phyloP scores from a whole-genome alignment of 2,329 filamentous ascomycete genomes.

The Elsinoe necatrix region DNA sequence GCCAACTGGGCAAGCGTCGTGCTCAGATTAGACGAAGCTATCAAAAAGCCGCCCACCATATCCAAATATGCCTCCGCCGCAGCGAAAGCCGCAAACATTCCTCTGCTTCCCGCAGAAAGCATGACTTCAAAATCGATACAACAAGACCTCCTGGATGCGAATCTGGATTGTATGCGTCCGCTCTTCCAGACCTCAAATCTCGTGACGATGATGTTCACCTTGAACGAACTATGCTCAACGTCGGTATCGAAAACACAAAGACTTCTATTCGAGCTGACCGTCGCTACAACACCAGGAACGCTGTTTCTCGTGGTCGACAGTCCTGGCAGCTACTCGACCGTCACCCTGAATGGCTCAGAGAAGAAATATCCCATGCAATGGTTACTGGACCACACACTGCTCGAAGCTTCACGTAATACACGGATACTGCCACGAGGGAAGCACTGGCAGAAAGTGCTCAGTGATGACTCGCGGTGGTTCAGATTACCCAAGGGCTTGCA shows the following conservation, averaged over 20 bases:
- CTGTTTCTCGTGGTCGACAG: constrained; percentile 83
- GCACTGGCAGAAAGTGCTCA: constrained; percentile 65
- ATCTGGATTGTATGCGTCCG: constrained; percentile 30
- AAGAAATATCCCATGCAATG: constrained; percentile 88
- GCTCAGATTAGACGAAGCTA: constrained; percentile 46
- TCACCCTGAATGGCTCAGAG: constrained; percentile 49
- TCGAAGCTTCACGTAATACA: constrained; percentile 29
- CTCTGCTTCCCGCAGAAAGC: constrained; percentile 28
- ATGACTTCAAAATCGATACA: constrained; percentile 40
- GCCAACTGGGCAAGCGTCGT: constrained; percentile 67
- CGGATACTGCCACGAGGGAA: constrained; percentile 17
- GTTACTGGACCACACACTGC: constrained; percentile 74
- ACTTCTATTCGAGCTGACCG: constrained; percentile 63
- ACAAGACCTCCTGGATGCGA: constrained; percentile 42
- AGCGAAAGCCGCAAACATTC: constrained; percentile 34
- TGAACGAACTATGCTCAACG: constrained; percentile 86
- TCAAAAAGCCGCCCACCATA: constrained; percentile 44
- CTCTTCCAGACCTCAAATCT: constrained; percentile 37
- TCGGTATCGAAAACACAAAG: constrained; percentile 67
- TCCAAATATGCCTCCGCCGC: constrained; percentile 42
- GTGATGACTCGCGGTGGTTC: constrained; percentile 78
- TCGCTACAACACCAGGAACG: constrained; percentile 48
- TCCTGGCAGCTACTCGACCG: constrained; percentile 83
- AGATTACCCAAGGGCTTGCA: constrained; percentile 53
- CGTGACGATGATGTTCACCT: constrained; percentile 81